Evolutionary conservation across 495 filamentous ascomycete species (phyloP).

Genomic region (Usnea hakonensis): DNA sequence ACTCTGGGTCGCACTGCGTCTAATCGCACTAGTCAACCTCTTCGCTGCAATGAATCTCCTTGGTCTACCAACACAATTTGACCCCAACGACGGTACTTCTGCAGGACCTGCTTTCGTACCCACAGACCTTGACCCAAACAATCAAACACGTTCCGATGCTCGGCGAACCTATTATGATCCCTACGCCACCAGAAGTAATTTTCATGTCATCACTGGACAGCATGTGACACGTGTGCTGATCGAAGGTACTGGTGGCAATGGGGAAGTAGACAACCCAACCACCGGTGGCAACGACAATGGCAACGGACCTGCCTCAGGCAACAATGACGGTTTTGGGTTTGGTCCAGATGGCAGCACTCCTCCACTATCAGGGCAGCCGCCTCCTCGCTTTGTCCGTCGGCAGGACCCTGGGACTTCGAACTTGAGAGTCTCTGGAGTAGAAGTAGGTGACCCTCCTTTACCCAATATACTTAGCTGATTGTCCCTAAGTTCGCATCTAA

Average conservation of each 20-base stretch:
- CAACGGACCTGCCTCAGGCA: slow-evolving; percentile 17
- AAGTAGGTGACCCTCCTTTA: slow-evolving; percentile 13
- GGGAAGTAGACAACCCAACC: slow-evolving; percentile 17
- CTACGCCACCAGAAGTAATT: slow-evolving; percentile 32
- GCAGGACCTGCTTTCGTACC: slow-evolving; percentile 43
- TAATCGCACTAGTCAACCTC: slow-evolving; percentile 39
- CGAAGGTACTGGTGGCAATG: slow-evolving; percentile 21
- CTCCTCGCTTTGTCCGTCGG: slow-evolving; percentile 13
- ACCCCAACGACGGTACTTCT: slow-evolving; percentile 40
- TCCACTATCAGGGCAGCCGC: slow-evolving; percentile 10
- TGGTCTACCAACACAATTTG: slow-evolving; percentile 39
- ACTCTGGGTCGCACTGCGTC: neutral
- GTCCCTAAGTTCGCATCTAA: slow-evolving; percentile 22
- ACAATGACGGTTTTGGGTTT: slow-evolving; percentile 25
- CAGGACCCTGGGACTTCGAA: slow-evolving; percentile 17
- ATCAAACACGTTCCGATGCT: slow-evolving; percentile 36
- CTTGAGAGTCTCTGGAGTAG: slow-evolving; percentile 22
- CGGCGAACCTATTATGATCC: slow-evolving; percentile 37
- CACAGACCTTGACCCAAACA: slow-evolving; percentile 35
- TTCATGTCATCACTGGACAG: slow-evolving; percentile 38
- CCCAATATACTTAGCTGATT: neutral
- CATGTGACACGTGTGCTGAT: slow-evolving; percentile 40
- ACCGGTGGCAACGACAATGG: slow-evolving; percentile 23
- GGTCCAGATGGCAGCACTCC: slow-evolving; percentile 24
- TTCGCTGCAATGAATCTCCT: slow-evolving; percentile 42